Base-by-base conservation (phyloP, 2,329 filamentous ascomycete species). In the Pseudogymnoascus sp. region DNA sequence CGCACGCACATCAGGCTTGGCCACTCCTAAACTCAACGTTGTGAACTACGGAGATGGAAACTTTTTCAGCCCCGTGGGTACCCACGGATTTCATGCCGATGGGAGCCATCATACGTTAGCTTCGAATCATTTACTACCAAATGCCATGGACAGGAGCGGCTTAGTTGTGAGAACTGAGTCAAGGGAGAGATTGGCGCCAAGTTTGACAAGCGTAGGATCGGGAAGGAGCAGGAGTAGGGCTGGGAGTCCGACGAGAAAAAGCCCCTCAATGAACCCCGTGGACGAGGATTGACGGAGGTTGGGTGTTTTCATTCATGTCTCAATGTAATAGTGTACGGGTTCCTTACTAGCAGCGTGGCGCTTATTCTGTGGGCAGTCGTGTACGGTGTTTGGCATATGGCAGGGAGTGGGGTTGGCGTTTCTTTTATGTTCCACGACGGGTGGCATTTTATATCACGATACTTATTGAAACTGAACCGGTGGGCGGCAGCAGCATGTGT, bases 91-190 rank as follows among this genome's bases (percentile, higher is more conserved):
- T 23, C 71, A 68, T 56, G 70, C 69, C 35, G 67, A 70, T n/a
- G 60, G 63, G 52, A 34, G 9, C 56, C 62, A 28, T 59, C 63
- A 52, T 62, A 52, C 13, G 41, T 19, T 70, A 39, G 67, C 69
- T 13, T 59, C 67, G 41, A 66, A 61, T 34, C 60, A 65, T 57
- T 60, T 62, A 9, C 35, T 63, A n/a, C 64, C 62, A 19, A 68
- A 68, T 59, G 77, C 78, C 4, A 77, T 86, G 68, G 82, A 85
- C 65, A 75, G 90, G 37, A 84, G 82, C 52, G 92, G 92, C 1
- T 71, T 96, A 64, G 85, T 89, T 59, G 82, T 90, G 2, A 78
- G 92, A 65, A 95, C 89, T 0, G 92, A 96, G 70, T 95, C 90
- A 70, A 79, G 90, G 59, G 94, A 97, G 70, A 80, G 89, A 61